Evolutionary conservation across 2,329 filamentous ascomycete genomes (phyloP).

Genomic region (Pleurostoma richardsiae): DNA sequence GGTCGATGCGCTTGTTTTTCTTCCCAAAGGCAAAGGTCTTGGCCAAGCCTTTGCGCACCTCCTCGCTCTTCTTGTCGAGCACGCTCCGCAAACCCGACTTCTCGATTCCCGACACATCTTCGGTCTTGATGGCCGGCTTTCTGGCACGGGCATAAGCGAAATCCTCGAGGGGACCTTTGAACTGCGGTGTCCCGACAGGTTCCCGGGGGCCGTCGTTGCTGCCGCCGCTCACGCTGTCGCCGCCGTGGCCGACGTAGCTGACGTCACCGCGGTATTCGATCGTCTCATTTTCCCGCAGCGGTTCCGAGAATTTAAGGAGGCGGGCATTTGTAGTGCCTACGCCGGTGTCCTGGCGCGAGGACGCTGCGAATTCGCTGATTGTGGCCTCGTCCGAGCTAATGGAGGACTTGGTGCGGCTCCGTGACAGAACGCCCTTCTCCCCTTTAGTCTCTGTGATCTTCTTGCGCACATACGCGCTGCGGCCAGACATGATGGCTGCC

Average conservation of each 20-base stretch:
- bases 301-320: constrained; percentile 40
- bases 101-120: constrained; percentile 49
- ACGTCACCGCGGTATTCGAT: constrained; percentile 17
- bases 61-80: constrained; percentile 52
- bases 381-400: constrained; percentile 31
- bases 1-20: constrained; percentile 21
- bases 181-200: constrained; percentile 10
- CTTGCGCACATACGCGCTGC: constrained; percentile 54
- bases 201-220: constrained; percentile 28
- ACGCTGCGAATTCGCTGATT: constrained; percentile 30
- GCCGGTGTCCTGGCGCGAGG: constrained; percentile 30
- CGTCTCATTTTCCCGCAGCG: constrained; percentile 24
- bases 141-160: constrained; percentile 37
- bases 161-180: constrained; percentile 30
- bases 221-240: constrained; percentile 31
- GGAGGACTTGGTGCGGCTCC: constrained; percentile 28
- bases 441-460: constrained; percentile 47
- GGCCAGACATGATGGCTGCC: constrained; percentile 43
- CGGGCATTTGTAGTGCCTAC: constrained; percentile 37
- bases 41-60: constrained; percentile 45
- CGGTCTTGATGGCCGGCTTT: constrained; percentile 37
- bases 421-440: constrained; percentile 17
- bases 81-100: constrained; percentile 46
- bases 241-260: constrained; percentile 16
- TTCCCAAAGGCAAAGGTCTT: constrained; percentile 50